Evolutionary conservation across 495 filamentous ascomycete species (phyloP).

Genomic region (Cenococcum geophilum): DNA sequence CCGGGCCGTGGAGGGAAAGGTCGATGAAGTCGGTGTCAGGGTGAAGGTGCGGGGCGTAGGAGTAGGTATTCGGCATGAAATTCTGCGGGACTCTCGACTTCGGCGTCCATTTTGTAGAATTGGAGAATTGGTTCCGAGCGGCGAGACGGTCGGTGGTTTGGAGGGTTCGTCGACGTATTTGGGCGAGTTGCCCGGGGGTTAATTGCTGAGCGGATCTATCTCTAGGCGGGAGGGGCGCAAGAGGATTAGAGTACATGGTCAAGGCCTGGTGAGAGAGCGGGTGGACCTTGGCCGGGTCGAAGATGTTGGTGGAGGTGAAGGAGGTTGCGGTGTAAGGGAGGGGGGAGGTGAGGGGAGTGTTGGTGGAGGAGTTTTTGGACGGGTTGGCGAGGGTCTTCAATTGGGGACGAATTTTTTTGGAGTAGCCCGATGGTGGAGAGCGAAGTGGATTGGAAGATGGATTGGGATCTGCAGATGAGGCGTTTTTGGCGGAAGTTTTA

Average conservation of each 20-base stretch:
- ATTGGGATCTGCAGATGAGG: neutral
- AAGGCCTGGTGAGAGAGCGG: neutral
- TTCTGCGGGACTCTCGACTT: neutral
- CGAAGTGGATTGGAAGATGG: neutral
- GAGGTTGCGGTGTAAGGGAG: neutral
- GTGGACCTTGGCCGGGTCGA: neutral
- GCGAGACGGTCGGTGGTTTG: neutral
- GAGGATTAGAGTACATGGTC: neutral
- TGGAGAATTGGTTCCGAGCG: neutral
- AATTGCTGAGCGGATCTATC: neutral
- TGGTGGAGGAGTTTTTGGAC: neutral
- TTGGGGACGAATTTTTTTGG: neutral
- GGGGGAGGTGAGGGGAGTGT: neutral
- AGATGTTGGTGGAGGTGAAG: neutral
- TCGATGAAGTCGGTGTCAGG: neutral
- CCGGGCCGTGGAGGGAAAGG: no score
- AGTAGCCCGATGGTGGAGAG: neutral
- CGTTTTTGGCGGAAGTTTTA: neutral
- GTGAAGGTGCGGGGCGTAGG: neutral
- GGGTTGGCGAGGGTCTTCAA: neutral
- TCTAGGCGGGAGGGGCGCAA: neutral
- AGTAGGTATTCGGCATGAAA: neutral
- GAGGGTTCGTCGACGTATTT: neutral
- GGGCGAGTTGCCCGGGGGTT: neutral
- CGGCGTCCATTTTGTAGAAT: neutral